Evolutionary conservation across 768 basidiomycete genomes (phyloP).

Genomic region (Solioccasus polychromus): DNA sequence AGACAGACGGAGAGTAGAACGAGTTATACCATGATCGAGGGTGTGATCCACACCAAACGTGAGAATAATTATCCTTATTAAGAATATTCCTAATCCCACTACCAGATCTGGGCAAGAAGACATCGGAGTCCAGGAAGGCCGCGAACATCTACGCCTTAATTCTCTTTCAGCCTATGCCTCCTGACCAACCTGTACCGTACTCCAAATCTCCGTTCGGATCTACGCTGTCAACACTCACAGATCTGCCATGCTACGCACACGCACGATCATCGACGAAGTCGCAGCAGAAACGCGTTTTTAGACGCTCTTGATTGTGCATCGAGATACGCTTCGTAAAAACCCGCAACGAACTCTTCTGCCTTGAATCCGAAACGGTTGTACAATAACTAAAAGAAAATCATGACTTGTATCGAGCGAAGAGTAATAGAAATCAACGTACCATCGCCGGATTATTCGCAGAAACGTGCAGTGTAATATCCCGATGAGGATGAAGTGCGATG

Average conservation of each 20-base stretch:
- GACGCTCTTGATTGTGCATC: conserved; percentile 65
- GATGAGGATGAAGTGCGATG: conserved; percentile 64
- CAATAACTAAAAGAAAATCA: conserved; percentile 46
- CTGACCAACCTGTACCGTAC: too few species aligned
- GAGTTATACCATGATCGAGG: too few species aligned
- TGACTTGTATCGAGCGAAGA: neutral
- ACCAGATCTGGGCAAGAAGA: too few species aligned
- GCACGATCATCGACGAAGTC: conserved; percentile 53
- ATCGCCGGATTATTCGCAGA: conserved; percentile 80
- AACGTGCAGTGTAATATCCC: conserved; percentile 80
- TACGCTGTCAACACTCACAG: too few species aligned
- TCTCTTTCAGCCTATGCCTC: too few species aligned
- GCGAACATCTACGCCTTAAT: too few species aligned
- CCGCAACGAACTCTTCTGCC: conserved; percentile 77
- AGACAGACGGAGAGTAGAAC: too few species aligned
- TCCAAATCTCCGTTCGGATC: too few species aligned
- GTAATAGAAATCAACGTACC: conserved; percentile 38
- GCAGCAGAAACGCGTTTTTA: conserved; percentile 77
- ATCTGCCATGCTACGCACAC: neutral
- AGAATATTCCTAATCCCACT: too few species aligned
- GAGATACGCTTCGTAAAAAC: conserved; percentile 84
- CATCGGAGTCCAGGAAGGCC: too few species aligned
- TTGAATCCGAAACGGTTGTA: conserved; percentile 90
- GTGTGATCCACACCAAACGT: too few species aligned
- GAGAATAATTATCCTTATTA: too few species aligned